Base-by-base conservation (phyloP, 257 asterid genomes). In the Ocimum tenuiflorum region DNA sequence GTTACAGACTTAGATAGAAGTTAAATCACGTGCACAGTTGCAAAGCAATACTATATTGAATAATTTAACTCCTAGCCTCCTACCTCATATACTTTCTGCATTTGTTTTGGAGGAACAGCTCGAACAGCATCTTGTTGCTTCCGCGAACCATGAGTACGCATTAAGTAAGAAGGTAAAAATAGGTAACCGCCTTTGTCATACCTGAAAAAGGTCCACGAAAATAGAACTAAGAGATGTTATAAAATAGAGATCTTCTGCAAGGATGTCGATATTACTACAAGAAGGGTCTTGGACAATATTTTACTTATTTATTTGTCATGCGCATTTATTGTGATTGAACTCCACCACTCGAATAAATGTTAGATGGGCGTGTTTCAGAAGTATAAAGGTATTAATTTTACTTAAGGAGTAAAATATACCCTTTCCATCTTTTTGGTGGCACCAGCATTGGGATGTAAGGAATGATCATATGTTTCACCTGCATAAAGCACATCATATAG, bases 381-480 rank as follows among this genome's bases (percentile, higher is more conserved):
- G 35, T 46, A 52, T 45, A 41, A 68, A 69, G 27, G 53, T 51
- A 51, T 41, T 49, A 53, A 56, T 35, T 59, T 31, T 19, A 45
- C 22, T 67, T 20, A 18, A 60, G 62, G 70, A 52, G 57, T 18
- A 43, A 57, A 61, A 54, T 65, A 63, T 84, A 92, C 98, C 98
- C 96, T 80, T 75, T 87, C 98, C 98, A 92, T 73, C 84, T 92
- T 79, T 75, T 89, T 12, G 98, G 98, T 63, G 98, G 97, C 74
- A 92, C 95, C 85, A 92, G 79, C 98, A 92, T 92, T 8, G 98
- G 98, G 65, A 92, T 88, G 58, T 92, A 89, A 43, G 96, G 97
- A 75, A 92, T 85, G 54, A 81, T 73, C 86, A 80, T 82, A 68
- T 89, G 95, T 73, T 66, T 85, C 72, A 83, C 88, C 98, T 92